Base-by-base conservation (phyloP, 2,329 filamentous ascomycete species). In the Sclerotinia nivalis region DNA sequence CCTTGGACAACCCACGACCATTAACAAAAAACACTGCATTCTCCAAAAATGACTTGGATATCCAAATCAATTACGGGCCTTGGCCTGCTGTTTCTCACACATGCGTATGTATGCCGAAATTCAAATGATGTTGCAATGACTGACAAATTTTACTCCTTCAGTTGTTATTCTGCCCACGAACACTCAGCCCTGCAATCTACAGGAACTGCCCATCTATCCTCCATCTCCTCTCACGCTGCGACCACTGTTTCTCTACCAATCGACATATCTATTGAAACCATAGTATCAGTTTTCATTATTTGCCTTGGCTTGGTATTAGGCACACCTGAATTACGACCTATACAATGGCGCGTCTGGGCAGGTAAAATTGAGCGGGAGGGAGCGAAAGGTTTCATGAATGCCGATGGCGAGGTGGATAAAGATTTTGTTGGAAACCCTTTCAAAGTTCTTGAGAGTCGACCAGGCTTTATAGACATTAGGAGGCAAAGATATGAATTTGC, bases 151-250 rank as follows among this genome's bases (percentile, higher is more conserved):
- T n/a, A 58, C 60, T 58, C 34, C n/a, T 65, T 65, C 79, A 99
- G 96, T 73, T 96, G 94, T 82, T 99, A 98, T 82, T 99, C 96
- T 66, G 93, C 94, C 60, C 92, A 97, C 81, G 96, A 99, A 82
- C 92, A 97, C 82, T 91, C 93, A 9, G 85, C 89, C 31, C 87
- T 97, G 64, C 88, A 89, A 75, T 87, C 89, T 69, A 84, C 85
- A 74, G 81, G 82, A 66, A 83, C 84, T 65, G 83, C 84, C 47
- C 80, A 84, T 67, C 79, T 83, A 56, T 81, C 83, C 43, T 79
- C 84, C 55, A 76, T 82, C 5, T 77, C 82, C 37, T 79, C 84
- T 5, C 80, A 83, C 43, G 76, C 81, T 28, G 77, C 82, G 20
- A 76, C 82, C 3, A 74, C 80, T 68, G 72, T 76, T 50, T 83